Conservation (phyloP, 495 filamentous ascomycete genomes). For the Penicillium steckii region DNA sequence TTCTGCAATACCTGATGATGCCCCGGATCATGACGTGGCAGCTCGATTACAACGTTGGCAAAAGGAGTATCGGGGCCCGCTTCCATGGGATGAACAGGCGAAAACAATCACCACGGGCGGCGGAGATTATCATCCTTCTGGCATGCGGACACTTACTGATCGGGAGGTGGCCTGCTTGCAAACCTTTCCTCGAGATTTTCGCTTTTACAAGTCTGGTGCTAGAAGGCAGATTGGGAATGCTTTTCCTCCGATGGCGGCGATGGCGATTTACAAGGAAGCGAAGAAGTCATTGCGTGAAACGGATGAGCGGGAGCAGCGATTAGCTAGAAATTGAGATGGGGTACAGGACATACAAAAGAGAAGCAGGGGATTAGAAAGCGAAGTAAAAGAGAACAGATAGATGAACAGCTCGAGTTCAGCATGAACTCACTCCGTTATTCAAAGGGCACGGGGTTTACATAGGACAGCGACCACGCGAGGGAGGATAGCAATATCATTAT, state of each 20-base stretch:
- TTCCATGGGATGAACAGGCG: slow-evolving; percentile 50
- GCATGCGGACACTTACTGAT: slow-evolving; percentile 62
- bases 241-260: slow-evolving; percentile 56
- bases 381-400: too few species aligned
- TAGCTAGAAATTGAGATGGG: too few species aligned
- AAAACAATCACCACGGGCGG: slow-evolving; percentile 70
- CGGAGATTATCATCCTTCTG: slow-evolving; percentile 68
- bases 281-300: background rate
- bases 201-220: slow-evolving; percentile 48
- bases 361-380: too few species aligned
- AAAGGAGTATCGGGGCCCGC: slow-evolving; percentile 17
- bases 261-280: background rate
- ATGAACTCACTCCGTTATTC: too few species aligned
- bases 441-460: too few species aligned
- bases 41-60: slow-evolving; percentile 18
- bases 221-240: slow-evolving; percentile 86
- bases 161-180: slow-evolving; percentile 77
- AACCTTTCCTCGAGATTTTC: slow-evolving; percentile 66
- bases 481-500: too few species aligned
- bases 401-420: too few species aligned
- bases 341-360: background rate
- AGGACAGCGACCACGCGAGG: too few species aligned
- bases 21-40: slow-evolving; percentile 47
- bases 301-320: too few species aligned
- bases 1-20: slow-evolving; percentile 35